Evolutionary conservation across 352 stramenopile genomes (phyloP).

Genomic region (Hyaloperonospora brassicae): DNA sequence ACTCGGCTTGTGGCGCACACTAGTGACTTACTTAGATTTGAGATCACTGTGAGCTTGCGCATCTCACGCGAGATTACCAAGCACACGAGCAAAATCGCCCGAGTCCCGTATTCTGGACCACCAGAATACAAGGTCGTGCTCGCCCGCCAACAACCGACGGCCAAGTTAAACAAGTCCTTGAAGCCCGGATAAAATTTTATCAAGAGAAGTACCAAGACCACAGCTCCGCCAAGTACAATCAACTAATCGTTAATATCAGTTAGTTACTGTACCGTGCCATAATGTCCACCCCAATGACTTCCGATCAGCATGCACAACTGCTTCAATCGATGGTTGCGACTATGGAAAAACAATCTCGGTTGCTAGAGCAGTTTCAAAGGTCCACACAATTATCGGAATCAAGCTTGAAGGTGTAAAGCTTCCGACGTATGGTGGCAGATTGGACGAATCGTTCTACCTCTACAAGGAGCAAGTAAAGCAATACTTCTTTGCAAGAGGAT

Average conservation of each 20-base stretch:
- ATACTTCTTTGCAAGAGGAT: constrained; percentile 11
- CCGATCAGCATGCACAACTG: constrained; percentile 1
- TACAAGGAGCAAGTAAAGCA: constrained; percentile 7
- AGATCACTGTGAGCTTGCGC: constrained; percentile 1
- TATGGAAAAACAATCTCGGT: not conserved
- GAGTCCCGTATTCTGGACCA: not conserved
- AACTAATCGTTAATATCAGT: constrained; percentile 4
- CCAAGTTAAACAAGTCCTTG: not conserved
- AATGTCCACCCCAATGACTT: not conserved
- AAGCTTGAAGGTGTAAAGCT: not conserved
- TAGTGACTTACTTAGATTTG: not conserved
- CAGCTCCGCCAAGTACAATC: not conserved
- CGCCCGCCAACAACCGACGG: not conserved
- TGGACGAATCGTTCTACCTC: not conserved
- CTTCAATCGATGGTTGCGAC: constrained; percentile 1
- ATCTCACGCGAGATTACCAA: constrained; percentile 3
- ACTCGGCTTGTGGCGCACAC: not conserved
- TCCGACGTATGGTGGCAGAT: not conserved
- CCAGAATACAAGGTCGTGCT: not conserved
- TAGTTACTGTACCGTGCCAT: not conserved
- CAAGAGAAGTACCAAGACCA: not conserved
- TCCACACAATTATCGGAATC: not conserved
- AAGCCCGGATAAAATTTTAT: not conserved
- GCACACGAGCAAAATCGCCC: not conserved
- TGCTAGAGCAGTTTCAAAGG: not conserved